Base-by-base conservation (phyloP, 1,284 basidiomycete genomes). In the Ustilago nuda region DNA sequence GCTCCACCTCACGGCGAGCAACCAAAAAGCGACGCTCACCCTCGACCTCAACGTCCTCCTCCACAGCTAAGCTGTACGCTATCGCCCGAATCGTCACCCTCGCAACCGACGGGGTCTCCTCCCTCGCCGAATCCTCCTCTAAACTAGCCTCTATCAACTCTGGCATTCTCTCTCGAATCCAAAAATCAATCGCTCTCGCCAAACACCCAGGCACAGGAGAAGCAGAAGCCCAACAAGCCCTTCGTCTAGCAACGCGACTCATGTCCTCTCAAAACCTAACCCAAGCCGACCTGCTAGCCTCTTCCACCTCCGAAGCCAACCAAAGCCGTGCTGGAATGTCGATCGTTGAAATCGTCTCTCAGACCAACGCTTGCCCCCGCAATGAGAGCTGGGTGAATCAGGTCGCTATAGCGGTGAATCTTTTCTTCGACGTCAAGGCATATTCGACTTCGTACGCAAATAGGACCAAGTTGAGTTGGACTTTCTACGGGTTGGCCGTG, bases 241-340 rank as follows among this genome's bases (percentile, higher is more conserved):
- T 79, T 3, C 68, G 76, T 6, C 60, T 76, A 11, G 67, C 69
- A 2, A 76, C 76, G 5, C 69, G 76, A 1, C 70, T 79, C 32
- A 73, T 79, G 69, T 69, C 76, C 1, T 70, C 72, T 1, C 69
- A 72, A 39, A 79, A 79, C 59, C 74, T 79, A 17, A 79, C 76
- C 17, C 73, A 79, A 23, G 76, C 76, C 35, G 73, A 79, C 39
- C 59, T 79, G 1, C 67, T 79, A 51, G 63, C 76, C 19, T 60
- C 62, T 3, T 76, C 74, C 19, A 53, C 56, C 17, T 46, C 58
- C 11, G 60, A 65, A 30, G 35, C 62, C 8, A 69, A 72, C 33
- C 70, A 66, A 45, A 8, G 58, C 8, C 69, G 63, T 23, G 76
- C 76, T 0, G 76, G 76, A 33, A 70, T 72, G 65, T 68, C 65